Evolutionary conservation across 371 early-diverging fungal species (phyloP).

Genomic region (Apophysomyces trapeziformis): DNA sequence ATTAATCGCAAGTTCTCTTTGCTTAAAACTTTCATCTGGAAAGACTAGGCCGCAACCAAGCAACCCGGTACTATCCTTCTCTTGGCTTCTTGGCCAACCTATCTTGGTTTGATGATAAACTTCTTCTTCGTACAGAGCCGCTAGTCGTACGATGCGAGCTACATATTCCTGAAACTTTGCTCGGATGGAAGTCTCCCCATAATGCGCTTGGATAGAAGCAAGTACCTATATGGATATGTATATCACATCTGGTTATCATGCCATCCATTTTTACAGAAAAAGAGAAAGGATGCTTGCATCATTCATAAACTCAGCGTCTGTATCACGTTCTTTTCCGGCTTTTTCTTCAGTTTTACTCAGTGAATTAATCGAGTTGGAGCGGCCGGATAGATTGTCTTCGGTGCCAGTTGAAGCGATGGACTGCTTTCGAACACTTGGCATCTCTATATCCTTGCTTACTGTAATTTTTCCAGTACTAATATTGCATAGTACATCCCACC

Average conservation of each 20-base stretch:
- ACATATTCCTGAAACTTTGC: constrained; percentile 89
- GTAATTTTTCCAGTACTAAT: constrained; percentile 91
- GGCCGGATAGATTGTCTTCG: background rate
- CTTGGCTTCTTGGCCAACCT: constrained; percentile 44
- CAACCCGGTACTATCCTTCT: constrained; percentile 40
- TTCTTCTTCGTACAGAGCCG: constrained; percentile 80
- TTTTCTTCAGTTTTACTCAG: constrained; percentile 23
- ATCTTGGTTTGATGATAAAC: constrained; percentile 67
- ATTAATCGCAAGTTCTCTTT: constrained; percentile 70
- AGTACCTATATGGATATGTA: constrained; percentile 51
- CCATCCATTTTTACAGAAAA: background rate
- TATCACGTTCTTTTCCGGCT: constrained; percentile 29
- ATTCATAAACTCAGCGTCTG: constrained; percentile 68
- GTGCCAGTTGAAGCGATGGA: constrained; percentile 22
- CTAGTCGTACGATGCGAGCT: constrained; percentile 79
- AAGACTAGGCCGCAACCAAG: constrained; percentile 79
- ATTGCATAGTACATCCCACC: constrained; percentile 97
- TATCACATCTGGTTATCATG: background rate
- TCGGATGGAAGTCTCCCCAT: constrained; percentile 85
- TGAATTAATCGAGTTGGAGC: constrained; percentile 13
- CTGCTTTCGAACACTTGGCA: constrained; percentile 20
- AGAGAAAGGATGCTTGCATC: constrained; percentile 45
- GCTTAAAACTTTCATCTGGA: constrained; percentile 63
- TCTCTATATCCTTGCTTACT: constrained; percentile 77
- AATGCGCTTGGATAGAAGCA: constrained; percentile 80